phyloP scores from a whole-genome alignment of 768 basidiomycete genomes.

The Mycena latifolia region DNA sequence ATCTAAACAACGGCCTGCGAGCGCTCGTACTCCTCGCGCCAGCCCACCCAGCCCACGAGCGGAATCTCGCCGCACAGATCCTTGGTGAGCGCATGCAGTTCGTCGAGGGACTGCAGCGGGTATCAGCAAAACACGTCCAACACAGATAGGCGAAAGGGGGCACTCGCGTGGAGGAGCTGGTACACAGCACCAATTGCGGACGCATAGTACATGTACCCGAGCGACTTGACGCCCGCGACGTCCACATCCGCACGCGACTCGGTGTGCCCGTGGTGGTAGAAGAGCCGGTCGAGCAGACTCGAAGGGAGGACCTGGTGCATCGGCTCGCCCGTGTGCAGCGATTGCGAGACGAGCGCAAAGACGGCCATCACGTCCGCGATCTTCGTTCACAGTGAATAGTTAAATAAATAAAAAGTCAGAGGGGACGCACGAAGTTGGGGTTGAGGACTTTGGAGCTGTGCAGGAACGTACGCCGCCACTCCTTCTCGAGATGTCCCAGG shows the following conservation, averaged over 20 bases:
- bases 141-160: not conserved
- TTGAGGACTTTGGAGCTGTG: slow-evolving; percentile 63
- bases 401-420: slow-evolving; percentile 38
- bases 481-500: slow-evolving; percentile 54
- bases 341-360: slow-evolving; percentile 57
- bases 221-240: slow-evolving; percentile 39
- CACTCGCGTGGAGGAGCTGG: slow-evolving; percentile 49
- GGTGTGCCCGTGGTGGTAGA: slow-evolving; percentile 51
- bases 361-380: slow-evolving; percentile 57
- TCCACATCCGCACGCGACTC: slow-evolving; percentile 5
- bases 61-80: slow-evolving; percentile 56
- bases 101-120: slow-evolving; percentile 47
- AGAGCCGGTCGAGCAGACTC: slow-evolving; percentile 56
- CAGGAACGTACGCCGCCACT: slow-evolving; percentile 55
- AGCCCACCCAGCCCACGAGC: slow-evolving; percentile 51
- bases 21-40: slow-evolving; percentile 51
- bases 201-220: slow-evolving; percentile 55
- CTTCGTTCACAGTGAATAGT: slow-evolving; percentile 8
- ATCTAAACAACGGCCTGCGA: slow-evolving; percentile 6
- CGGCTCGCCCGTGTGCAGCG: slow-evolving; percentile 58
- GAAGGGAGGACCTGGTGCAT: slow-evolving; percentile 56
- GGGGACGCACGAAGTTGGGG: slow-evolving; percentile 60
- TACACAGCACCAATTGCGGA: slow-evolving; percentile 53
- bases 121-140: too few species aligned
- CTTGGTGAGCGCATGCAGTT: slow-evolving; percentile 50